Evolutionary conservation across 2,329 filamentous ascomycete species (phyloP).

Genomic region (Xylariaceae sp.): DNA sequence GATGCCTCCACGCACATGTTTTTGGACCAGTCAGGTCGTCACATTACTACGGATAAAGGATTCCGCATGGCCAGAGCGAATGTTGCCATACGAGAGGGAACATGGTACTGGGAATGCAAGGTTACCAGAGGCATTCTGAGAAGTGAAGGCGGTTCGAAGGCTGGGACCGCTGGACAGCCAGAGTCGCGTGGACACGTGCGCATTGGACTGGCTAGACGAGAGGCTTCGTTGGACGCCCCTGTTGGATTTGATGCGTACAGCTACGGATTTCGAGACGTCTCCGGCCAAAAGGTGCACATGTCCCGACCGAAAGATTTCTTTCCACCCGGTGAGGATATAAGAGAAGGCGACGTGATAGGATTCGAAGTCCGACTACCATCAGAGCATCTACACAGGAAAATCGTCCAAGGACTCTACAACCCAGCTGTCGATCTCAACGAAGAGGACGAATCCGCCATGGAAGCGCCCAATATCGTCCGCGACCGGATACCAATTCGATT

Average conservation of each 20-base stretch:
- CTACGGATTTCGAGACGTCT: conserved; percentile 84
- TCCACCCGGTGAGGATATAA: conserved; percentile 68
- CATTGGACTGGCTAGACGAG: conserved; percentile 78
- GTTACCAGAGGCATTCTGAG: conserved; percentile 61
- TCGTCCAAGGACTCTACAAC: conserved; percentile 83
- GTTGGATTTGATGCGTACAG: conserved; percentile 90
- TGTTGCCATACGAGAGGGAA: conserved; percentile 80
- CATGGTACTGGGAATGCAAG: conserved; percentile 92
- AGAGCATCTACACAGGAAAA: conserved; percentile 77
- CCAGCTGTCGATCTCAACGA: conserved; percentile 68
- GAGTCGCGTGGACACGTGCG: conserved; percentile 62
- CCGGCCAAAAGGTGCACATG: conserved; percentile 88
- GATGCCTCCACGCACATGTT: conserved; percentile 82
- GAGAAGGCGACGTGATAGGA: conserved; percentile 89
- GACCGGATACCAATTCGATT: conserved; percentile 93
- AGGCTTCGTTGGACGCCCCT: conserved; percentile 75
- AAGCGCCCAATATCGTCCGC: conserved; percentile 76
- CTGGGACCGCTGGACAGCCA: conserved; percentile 41
- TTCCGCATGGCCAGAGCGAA: conserved; percentile 90
- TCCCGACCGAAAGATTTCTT: conserved; percentile 91
- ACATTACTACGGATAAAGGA: conserved; percentile 85
- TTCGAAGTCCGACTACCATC: conserved; percentile 83
- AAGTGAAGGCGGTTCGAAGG: conserved; percentile 36
- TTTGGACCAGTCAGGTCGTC: conserved; percentile 68
- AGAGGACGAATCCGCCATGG: conserved; percentile 51